Evolutionary conservation across 1,139 yeast genomes (phyloP).

Genomic region (Schizosaccharomyces versatilis): DNA sequence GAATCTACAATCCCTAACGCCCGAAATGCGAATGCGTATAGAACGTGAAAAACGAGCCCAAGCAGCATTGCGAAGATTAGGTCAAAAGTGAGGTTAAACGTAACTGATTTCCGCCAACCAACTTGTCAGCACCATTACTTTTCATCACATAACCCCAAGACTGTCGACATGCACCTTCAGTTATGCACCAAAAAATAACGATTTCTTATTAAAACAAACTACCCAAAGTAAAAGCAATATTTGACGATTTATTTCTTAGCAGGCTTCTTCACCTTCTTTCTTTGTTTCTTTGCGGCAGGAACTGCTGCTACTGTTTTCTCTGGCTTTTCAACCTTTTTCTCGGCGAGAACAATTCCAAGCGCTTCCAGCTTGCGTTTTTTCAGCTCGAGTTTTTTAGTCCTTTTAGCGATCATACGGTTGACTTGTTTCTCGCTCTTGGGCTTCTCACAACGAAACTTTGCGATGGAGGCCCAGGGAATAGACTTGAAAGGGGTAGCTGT

Average conservation of each 20-base stretch:
- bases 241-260: neutral
- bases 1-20: constrained; percentile 24
- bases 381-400: neutral
- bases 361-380: neutral
- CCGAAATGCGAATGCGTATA: constrained; percentile 49
- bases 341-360: neutral
- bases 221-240: too few species aligned
- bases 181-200: too few species aligned
- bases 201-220: too few species aligned
- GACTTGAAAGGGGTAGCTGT: constrained; percentile 16
- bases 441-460: neutral
- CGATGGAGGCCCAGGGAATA: constrained; percentile 1
- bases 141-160: too few species aligned
- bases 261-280: neutral
- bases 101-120: neutral
- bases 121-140: too few species aligned
- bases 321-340: neutral
- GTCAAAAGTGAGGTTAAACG: constrained; percentile 9
- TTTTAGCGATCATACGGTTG: neutral
- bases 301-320: neutral
- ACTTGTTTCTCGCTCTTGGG: neutral
- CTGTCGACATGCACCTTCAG: too few species aligned
- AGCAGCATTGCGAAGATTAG: constrained; percentile 81
- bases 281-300: neutral
- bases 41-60: constrained; percentile 91